phyloP scores from a whole-genome alignment of 306 rosid species.

The Prunus campanulata region DNA sequence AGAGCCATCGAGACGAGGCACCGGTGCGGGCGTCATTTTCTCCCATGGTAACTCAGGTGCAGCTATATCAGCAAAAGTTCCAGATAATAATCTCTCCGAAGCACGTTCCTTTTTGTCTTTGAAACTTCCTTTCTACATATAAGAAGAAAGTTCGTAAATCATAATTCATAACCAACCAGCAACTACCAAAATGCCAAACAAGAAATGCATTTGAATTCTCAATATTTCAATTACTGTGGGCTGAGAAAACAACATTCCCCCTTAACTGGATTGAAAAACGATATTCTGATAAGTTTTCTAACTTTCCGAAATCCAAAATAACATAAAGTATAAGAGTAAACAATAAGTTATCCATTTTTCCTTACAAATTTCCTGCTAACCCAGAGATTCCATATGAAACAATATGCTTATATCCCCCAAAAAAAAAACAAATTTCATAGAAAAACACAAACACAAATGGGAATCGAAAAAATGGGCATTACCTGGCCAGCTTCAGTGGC shows the following conservation, averaged over 20 bases:
- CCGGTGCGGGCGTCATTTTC: conserved; percentile 74
- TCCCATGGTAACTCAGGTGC: conserved; percentile 84
- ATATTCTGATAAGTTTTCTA: background rate
- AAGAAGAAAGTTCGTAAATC: conserved; percentile 1
- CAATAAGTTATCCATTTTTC: background rate
- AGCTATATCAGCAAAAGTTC: conserved; percentile 73
- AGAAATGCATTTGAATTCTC: conserved; percentile 1
- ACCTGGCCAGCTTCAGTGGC: conserved; percentile 21
- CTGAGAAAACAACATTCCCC: background rate
- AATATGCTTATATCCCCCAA: background rate
- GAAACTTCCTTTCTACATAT: conserved; percentile 29
- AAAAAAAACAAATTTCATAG: background rate
- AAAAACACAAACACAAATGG: background rate
- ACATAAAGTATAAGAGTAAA: background rate
- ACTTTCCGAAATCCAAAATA: background rate
- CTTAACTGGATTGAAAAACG: too few relatives aligned
- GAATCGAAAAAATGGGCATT: background rate
- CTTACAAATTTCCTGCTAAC: background rate
- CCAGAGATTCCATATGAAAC: background rate
- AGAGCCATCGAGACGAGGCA: conserved; percentile 84
- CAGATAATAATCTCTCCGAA: conserved; percentile 43
- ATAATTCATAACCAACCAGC: background rate
- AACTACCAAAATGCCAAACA: background rate
- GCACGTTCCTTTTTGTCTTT: conserved; percentile 10
- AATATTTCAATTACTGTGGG: background rate